Conservation (phyloP, 306 rosid genomes). For the Glycine tomentella region DNA sequence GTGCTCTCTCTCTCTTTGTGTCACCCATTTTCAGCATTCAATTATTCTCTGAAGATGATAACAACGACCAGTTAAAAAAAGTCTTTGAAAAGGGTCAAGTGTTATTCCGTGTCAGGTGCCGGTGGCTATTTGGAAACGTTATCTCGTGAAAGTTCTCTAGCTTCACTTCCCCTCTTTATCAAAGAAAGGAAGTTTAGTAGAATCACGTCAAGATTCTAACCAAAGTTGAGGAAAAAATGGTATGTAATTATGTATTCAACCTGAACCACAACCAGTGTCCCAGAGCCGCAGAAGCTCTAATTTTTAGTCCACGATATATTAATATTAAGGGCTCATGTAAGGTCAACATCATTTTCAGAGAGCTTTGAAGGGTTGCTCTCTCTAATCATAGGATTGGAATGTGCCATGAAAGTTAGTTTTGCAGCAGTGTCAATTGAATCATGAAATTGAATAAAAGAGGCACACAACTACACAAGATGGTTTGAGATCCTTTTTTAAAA, state of each 20-base stretch:
- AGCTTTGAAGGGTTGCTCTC: slow-evolving; percentile 48
- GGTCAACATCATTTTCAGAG: slow-evolving; percentile 51
- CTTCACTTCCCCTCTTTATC: slow-evolving; percentile 43
- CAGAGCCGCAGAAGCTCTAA: slow-evolving; percentile 58
- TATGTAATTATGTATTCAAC: slow-evolving; percentile 33
- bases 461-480: slow-evolving; percentile 9
- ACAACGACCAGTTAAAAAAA: slow-evolving; percentile 40
- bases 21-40: slow-evolving; percentile 42
- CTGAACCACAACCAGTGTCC: slow-evolving; percentile 48
- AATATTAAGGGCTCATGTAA: slow-evolving; percentile 57
- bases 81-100: slow-evolving; percentile 52
- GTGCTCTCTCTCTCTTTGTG: slow-evolving; percentile 26
- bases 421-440: slow-evolving; percentile 33
- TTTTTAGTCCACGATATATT: slow-evolving; percentile 61
- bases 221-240: slow-evolving; percentile 47
- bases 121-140: slow-evolving; percentile 55
- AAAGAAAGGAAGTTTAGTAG: slow-evolving; percentile 50
- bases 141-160: slow-evolving; percentile 50
- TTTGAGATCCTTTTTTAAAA: slow-evolving; percentile 19
- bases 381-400: slow-evolving; percentile 59
- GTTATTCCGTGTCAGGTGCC: slow-evolving; percentile 62
- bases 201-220: slow-evolving; percentile 48
- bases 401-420: slow-evolving; percentile 40
- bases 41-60: slow-evolving; percentile 38
- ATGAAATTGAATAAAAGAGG: slow-evolving; percentile 2